Percentiles rank a stretch among this genome's conserved stretches.
Evolutionary conservation across 1,139 yeast genomes (phyloP).

Genomic region (Yamadazyma oceani): DNA sequence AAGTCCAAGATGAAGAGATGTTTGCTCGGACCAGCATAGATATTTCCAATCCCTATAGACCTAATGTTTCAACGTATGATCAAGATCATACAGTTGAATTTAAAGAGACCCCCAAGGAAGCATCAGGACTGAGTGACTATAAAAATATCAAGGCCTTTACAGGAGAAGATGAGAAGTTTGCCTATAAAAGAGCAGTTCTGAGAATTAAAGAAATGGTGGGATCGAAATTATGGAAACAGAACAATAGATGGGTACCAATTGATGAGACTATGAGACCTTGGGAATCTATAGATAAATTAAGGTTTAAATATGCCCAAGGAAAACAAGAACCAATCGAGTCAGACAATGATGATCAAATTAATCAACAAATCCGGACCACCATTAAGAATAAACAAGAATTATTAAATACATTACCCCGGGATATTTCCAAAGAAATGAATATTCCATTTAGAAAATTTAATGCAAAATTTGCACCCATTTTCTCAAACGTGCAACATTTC

Average conservation of each 20-base stretch:
- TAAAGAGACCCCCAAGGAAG: constrained; percentile 23
- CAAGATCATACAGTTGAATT: constrained; percentile 38
- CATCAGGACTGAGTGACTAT: constrained; percentile 29
- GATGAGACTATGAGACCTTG: constrained; percentile 58
- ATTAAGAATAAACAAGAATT: constrained; percentile 15
- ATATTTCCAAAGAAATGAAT: constrained; percentile 21
- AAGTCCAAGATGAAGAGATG: constrained; percentile 69
- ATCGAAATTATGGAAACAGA: constrained; percentile 51
- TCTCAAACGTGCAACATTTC: constrained; percentile 49
- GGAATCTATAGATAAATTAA: constrained; percentile 35
- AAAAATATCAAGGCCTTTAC: constrained; percentile 59
- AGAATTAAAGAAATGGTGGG: constrained; percentile 68
- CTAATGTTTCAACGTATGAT: constrained; percentile 65
- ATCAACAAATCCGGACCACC: constrained; percentile 11
- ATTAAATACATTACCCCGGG: constrained; percentile 24
- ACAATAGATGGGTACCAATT: constrained; percentile 55
- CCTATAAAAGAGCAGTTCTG: constrained; percentile 70
- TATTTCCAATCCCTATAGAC: constrained; percentile 63
- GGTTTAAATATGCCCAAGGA: neutral
- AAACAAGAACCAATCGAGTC: neutral
- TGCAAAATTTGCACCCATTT: constrained; percentile 44
- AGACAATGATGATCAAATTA: neutral
- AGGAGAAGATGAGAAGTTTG: constrained; percentile 78
- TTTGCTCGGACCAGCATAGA: constrained; percentile 64
- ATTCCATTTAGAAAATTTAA: constrained; percentile 32